Conservation (phyloP, 1,139 yeast genomes). For the Suhomyces taliae region DNA sequence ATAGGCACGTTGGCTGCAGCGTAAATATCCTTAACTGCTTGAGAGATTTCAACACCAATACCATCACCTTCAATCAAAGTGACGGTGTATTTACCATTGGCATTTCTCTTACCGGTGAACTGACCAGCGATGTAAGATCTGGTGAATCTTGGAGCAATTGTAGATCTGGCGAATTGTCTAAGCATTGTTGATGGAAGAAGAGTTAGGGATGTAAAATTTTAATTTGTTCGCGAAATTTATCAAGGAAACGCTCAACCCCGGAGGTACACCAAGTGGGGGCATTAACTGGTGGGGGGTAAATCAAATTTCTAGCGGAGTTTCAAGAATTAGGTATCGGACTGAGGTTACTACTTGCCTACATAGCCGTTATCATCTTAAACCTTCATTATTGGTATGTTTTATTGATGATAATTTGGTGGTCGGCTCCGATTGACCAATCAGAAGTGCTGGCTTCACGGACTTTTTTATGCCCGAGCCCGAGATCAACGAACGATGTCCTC, state of each 20-base stretch:
- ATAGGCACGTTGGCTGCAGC: slow-evolving; percentile 93
- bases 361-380: no score
- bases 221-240: slow-evolving; percentile 8
- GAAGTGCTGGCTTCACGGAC: slow-evolving; percentile 5
- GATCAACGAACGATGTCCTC: background rate
- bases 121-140: slow-evolving; percentile 52
- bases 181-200: slow-evolving; percentile 29
- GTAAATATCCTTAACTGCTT: slow-evolving; percentile 88
- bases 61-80: slow-evolving; percentile 99
- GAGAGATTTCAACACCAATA: slow-evolving; percentile 93
- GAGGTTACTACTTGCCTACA: no score
- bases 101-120: slow-evolving; percentile 46
- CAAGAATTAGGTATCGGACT: background rate
- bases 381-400: no score
- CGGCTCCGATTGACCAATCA: slow-evolving; percentile 2
- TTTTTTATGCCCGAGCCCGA: slow-evolving; percentile 6
- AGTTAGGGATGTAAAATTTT: slow-evolving; percentile 11
- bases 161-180: slow-evolving; percentile 41
- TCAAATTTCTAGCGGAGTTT: background rate
- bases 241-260: background rate
- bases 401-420: background rate
- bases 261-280: background rate
- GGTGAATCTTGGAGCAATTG: slow-evolving; percentile 41
- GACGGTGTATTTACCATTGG: slow-evolving; percentile 79
- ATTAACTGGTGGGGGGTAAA: background rate